Percentiles rank a stretch among this genome's conserved stretches.
Evolutionary conservation across 257 asterid genomes (phyloP).

Genomic region (Nicotiana obtusifolia): DNA sequence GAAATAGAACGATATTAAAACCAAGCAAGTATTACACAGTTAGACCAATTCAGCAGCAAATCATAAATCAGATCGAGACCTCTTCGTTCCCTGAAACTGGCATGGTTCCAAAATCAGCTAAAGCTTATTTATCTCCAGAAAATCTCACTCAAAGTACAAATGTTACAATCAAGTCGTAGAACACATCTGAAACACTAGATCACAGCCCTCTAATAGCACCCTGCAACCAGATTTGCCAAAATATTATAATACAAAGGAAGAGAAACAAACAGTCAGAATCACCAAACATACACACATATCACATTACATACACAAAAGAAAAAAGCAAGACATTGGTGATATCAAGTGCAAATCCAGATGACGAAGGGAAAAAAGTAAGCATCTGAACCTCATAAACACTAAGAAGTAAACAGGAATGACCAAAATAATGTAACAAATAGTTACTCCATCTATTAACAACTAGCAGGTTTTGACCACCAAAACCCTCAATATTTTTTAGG

Average conservation of each 20-base stretch:
- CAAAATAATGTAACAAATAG: background rate
- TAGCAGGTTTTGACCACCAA: background rate
- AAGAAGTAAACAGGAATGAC: background rate
- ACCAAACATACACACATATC: background rate
- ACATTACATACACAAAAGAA: background rate
- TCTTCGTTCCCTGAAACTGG: constrained; percentile 17
- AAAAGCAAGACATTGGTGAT: background rate
- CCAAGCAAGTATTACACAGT: background rate
- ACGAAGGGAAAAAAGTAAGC: background rate
- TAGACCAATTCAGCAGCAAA: background rate
- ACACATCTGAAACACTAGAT: constrained; percentile 17
- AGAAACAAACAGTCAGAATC: background rate
- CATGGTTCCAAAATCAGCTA: constrained; percentile 8
- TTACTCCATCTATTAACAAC: background rate
- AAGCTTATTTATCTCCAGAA: background rate
- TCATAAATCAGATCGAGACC: constrained; percentile 10
- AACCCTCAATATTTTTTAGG: background rate
- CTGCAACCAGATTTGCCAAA: background rate
- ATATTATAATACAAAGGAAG: background rate
- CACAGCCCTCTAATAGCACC: background rate
- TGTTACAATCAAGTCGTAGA: background rate
- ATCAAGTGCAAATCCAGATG: background rate
- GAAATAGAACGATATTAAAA: background rate
- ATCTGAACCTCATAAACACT: background rate
- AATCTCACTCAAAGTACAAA: background rate